Percentiles rank a stretch among this genome's conserved stretches.
phyloP scores from a whole-genome alignment of 495 filamentous ascomycete genomes.

The Glarea lozoyensis region DNA sequence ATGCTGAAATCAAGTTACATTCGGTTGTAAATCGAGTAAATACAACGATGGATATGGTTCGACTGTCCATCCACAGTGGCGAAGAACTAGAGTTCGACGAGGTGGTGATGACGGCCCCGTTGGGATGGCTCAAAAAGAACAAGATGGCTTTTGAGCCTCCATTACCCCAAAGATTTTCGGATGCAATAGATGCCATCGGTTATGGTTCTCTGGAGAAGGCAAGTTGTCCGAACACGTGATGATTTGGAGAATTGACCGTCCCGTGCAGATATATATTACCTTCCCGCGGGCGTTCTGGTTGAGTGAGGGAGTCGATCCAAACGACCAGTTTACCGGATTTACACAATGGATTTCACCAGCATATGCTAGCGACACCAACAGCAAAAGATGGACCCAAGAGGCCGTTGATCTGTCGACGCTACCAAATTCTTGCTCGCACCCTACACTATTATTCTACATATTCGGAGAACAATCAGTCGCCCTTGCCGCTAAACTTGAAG shows the following conservation, averaged over 20 bases:
- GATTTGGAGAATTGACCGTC: not conserved
- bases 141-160: conserved; percentile 58
- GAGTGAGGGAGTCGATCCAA: conserved; percentile 16
- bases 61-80: conserved; percentile 45
- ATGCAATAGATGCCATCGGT: conserved; percentile 69
- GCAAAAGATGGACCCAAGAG: conserved; percentile 67
- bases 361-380: conserved; percentile 53
- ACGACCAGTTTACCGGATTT: conserved; percentile 41
- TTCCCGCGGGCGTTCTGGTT: conserved; percentile 65
- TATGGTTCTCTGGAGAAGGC: conserved; percentile 88
- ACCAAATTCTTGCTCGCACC: conserved; percentile 50
- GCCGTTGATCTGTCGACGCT: conserved; percentile 69
- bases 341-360: conserved; percentile 58
- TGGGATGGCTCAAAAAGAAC: conserved; percentile 85
- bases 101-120: conserved; percentile 72
- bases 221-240: conserved; percentile 3
- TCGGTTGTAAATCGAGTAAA: conserved; percentile 47
- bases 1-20: conserved; percentile 53
- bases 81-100: conserved; percentile 62
- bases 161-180: conserved; percentile 53
- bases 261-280: conserved; percentile 65
- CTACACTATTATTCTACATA: conserved; percentile 89
- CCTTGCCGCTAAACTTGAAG: conserved; percentile 26
- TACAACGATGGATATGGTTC: conserved; percentile 32
- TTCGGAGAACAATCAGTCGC: conserved; percentile 54